Evolutionary conservation across 2,329 filamentous ascomycete species (phyloP).

Genomic region (Verruconis gallopava): DNA sequence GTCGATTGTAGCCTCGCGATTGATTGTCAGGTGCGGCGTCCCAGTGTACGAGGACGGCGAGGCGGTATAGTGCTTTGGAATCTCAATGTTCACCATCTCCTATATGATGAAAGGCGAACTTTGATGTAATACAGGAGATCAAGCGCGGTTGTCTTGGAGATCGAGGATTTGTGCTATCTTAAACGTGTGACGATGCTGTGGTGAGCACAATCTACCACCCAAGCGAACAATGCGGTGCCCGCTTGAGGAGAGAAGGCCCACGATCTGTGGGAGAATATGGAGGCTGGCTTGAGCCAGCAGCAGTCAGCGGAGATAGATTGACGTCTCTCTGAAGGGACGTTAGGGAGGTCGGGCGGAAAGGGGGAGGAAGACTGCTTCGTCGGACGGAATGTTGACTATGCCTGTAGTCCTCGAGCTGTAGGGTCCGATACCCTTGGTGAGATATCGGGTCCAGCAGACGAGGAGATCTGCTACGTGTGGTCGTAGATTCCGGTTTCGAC

Average conservation of each 20-base stretch:
- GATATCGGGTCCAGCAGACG: constrained; percentile 80
- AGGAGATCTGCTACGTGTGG: constrained; percentile 45
- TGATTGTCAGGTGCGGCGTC: constrained; percentile 88
- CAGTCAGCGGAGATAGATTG: constrained; percentile 36
- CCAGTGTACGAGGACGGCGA: constrained; percentile 64
- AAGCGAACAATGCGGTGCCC: constrained; percentile 92
- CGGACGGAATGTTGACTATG: constrained; percentile 77
- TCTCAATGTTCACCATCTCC: constrained; percentile 76
- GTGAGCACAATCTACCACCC: constrained; percentile 90
- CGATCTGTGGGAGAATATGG: constrained; percentile 42
- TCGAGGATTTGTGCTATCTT: not conserved
- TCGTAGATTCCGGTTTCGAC: constrained; percentile 23
- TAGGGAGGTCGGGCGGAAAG: constrained; percentile 84
- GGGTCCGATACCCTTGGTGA: constrained; percentile 68
- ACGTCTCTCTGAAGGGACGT: constrained; percentile 58
- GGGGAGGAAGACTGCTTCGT: constrained; percentile 68
- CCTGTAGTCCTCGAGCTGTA: constrained; percentile 47
- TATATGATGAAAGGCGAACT: not conserved
- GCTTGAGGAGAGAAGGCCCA: constrained; percentile 97
- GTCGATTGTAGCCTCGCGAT: constrained; percentile 84
- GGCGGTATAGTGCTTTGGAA: constrained; percentile 69
- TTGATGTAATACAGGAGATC: too few species aligned
- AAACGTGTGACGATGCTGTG: not conserved
- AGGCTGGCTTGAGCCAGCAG: constrained; percentile 83
- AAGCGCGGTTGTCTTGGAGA: not conserved